Evolutionary conservation across 2,329 filamentous ascomycete species (phyloP).

Genomic region (Pseudocercospora crystallina): DNA sequence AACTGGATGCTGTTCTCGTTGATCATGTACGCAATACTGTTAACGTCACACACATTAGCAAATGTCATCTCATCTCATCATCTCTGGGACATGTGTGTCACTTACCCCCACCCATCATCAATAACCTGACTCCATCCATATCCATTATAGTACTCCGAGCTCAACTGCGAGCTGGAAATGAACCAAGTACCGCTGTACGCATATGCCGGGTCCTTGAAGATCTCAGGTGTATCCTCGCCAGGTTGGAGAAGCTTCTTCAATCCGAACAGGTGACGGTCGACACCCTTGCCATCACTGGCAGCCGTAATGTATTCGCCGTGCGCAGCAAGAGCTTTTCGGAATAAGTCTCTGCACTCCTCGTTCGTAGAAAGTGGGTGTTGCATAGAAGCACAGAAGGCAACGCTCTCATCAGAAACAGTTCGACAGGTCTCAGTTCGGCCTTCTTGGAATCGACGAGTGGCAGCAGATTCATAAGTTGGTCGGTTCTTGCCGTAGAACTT

Average conservation of each 20-base stretch:
- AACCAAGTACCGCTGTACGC: slow-evolving; percentile 85
- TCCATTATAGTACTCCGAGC: slow-evolving; percentile 96
- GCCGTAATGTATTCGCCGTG: slow-evolving; percentile 90
- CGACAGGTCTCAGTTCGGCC: slow-evolving; percentile 96
- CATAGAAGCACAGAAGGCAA: slow-evolving; percentile 88
- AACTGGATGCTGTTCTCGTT: slow-evolving; percentile 99
- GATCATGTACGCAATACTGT: slow-evolving; percentile 93
- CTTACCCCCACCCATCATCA: slow-evolving; percentile 80
- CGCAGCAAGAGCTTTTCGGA: slow-evolving; percentile 76
- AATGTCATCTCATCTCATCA: neutral
- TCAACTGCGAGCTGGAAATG: slow-evolving; percentile 84
- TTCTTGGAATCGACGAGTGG: slow-evolving; percentile 91
- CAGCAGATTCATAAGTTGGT: slow-evolving; percentile 95
- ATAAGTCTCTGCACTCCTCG: slow-evolving; percentile 67
- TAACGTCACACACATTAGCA: slow-evolving; percentile 26
- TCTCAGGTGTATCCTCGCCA: slow-evolving; percentile 74
- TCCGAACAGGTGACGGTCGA: slow-evolving; percentile 95
- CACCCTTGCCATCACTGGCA: slow-evolving; percentile 87
- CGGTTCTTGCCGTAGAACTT: slow-evolving; percentile 99
- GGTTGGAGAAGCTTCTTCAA: slow-evolving; percentile 84
- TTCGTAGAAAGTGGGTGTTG: slow-evolving; percentile 64
- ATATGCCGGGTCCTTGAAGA: slow-evolving; percentile 87
- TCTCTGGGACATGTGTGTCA: slow-evolving; percentile 8
- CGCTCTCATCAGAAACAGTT: slow-evolving; percentile 83
- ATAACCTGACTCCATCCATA: slow-evolving; percentile 99